phyloP scores from a whole-genome alignment of 129 eudicot species.

The sunflower (Helianthus annuus) region DNA sequence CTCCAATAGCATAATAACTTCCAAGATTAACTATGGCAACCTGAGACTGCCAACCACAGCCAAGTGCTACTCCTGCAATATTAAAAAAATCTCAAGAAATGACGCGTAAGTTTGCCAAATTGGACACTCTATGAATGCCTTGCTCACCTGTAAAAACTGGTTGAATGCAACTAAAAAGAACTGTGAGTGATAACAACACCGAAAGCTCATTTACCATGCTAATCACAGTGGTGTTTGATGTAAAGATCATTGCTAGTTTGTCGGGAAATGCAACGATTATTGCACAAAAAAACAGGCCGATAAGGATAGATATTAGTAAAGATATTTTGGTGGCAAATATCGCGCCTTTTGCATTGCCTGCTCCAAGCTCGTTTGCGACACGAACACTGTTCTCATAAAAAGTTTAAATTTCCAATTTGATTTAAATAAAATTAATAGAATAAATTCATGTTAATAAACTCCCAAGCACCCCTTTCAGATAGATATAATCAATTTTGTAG shows the following conservation, averaged over 20 bases:
- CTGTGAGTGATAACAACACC: not conserved
- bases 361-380: slow-evolving; percentile 62
- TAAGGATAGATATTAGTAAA: slow-evolving; percentile 31
- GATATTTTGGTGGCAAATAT: slow-evolving; percentile 47
- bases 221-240: slow-evolving; percentile 44
- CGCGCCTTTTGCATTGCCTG: slow-evolving; percentile 47
- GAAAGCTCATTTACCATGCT: slow-evolving; percentile 7
- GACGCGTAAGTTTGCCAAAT: not conserved
- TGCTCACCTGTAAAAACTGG: slow-evolving; percentile 26
- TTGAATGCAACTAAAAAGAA: slow-evolving; percentile 8
- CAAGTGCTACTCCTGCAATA: slow-evolving; percentile 52
- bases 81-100: not conserved
- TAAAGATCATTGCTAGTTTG: slow-evolving; percentile 47
- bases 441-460: too few species aligned
- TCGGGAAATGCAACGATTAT: slow-evolving; percentile 38
- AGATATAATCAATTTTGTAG: too few species aligned
- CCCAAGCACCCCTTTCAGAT: too few species aligned
- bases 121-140: not conserved
- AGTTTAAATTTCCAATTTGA: not conserved
- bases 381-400: slow-evolving; percentile 32
- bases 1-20: slow-evolving; percentile 49
- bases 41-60: slow-evolving; percentile 55
- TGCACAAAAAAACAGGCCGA: slow-evolving; percentile 39
- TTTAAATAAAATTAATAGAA: too few species aligned
- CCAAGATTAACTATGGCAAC: slow-evolving; percentile 45